Conservation (phyloP, 768 basidiomycete genomes). For the Mycena floridula region DNA sequence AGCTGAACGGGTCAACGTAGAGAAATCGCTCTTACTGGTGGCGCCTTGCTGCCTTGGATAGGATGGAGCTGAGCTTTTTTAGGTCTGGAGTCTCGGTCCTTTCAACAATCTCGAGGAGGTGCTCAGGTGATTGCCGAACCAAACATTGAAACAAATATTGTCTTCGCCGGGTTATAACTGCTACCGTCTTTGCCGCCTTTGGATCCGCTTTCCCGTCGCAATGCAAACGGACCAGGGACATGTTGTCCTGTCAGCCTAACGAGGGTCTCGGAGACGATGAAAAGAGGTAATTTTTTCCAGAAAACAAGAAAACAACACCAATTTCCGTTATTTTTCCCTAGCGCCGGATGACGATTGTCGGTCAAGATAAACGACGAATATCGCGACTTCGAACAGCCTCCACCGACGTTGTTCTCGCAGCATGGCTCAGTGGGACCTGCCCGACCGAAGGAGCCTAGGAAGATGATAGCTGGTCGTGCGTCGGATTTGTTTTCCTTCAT, state of each 20-base stretch:
- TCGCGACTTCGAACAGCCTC: constrained; percentile 77
- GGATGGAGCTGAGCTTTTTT: constrained; percentile 75
- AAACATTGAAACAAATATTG: no score
- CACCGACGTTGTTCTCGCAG: constrained; percentile 72
- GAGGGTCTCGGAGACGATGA: constrained; percentile 62
- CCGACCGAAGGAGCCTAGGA: constrained; percentile 56
- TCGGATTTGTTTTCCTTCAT: no score
- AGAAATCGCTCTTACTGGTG: no score
- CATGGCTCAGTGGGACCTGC: constrained; percentile 79
- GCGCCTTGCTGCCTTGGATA: constrained; percentile 19
- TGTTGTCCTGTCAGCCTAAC: constrained; percentile 63
- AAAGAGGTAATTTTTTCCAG: constrained; percentile 45
- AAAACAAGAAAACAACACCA: neutral
- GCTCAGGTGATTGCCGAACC: no score
- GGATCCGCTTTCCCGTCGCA: constrained; percentile 54
- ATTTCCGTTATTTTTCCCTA: no score
- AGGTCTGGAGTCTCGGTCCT: no score
- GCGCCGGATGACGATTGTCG: constrained; percentile 67
- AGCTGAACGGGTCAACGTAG: no score
- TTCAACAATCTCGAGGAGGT: no score
- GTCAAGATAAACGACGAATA: constrained; percentile 92
- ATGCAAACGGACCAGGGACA: constrained; percentile 66
- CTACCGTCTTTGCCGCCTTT: constrained; percentile 65
- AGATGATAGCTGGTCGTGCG: constrained; percentile 68
- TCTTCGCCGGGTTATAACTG: no score